Percentiles rank a stretch among this genome's conserved stretches.
Evolutionary conservation across 345 rosid species (phyloP).

Genomic region (Streptanthus diversifolius): DNA sequence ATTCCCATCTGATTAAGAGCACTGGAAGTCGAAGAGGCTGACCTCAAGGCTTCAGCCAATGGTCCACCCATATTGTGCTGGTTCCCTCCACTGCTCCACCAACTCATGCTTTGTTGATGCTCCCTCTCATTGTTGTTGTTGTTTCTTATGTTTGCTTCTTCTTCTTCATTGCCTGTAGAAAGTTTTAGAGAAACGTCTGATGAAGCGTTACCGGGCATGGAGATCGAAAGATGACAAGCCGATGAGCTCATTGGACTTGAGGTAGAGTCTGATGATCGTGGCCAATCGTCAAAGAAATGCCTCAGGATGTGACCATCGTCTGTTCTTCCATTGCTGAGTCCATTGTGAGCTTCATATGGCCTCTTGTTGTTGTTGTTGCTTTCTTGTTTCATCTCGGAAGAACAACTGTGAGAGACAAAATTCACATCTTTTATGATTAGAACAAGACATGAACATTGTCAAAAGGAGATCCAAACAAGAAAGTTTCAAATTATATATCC

Average conservation of each 20-base stretch:
- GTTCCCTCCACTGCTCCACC: slow-evolving; percentile 60
- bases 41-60: slow-evolving; percentile 79
- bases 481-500: background rate
- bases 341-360: slow-evolving; percentile 40
- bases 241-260: slow-evolving; percentile 43
- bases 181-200: slow-evolving; percentile 83
- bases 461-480: background rate
- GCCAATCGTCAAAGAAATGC: slow-evolving; percentile 94
- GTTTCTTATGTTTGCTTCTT: slow-evolving; percentile 29
- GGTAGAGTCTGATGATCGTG: slow-evolving; percentile 47
- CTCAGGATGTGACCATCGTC: slow-evolving; percentile 66
- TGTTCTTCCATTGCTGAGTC: slow-evolving; percentile 39
- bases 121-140: slow-evolving; percentile 34
- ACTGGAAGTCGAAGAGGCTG: slow-evolving; percentile 49
- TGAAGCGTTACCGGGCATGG: slow-evolving; percentile 53
- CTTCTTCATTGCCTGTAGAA: slow-evolving; percentile 59
- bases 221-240: slow-evolving; percentile 54
- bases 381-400: slow-evolving; percentile 43
- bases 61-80: slow-evolving; percentile 76
- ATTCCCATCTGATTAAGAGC: slow-evolving; percentile 59
- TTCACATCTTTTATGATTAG: background rate
- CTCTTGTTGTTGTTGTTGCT: slow-evolving; percentile 33
- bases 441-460: slow-evolving; percentile 7
- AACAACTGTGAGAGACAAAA: slow-evolving; percentile 33
- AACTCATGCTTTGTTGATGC: slow-evolving; percentile 41